These are phyloP conservation scores for Scheffersomyces segobiensis DNA, from an alignment of 1,139 yeast species.

Conservation along the genomic window DNA sequence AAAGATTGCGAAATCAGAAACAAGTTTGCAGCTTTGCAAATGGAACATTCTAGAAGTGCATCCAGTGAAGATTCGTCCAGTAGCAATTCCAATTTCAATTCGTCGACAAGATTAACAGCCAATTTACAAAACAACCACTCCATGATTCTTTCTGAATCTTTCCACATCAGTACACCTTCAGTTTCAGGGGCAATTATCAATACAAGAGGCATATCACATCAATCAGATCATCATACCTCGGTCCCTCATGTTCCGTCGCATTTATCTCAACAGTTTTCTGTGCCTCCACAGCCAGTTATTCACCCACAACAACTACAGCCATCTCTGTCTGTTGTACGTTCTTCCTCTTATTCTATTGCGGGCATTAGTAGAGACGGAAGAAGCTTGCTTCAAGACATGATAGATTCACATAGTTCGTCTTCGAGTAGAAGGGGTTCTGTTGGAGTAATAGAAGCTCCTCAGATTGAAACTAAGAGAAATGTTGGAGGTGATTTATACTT, in stretches of 20 bases:
- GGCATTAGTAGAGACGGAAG: conserved; percentile 33
- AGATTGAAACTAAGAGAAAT: conserved; percentile 50
- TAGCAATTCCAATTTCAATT: conserved; percentile 11
- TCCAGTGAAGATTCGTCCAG: conserved; percentile 37
- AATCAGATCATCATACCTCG: not conserved
- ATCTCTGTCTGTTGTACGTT: conserved; percentile 8
- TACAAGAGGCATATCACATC: not conserved
- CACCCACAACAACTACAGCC: conserved; percentile 3
- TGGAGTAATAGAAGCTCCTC: conserved; percentile 44
- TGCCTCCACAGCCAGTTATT: conserved; percentile 1
- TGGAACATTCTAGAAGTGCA: conserved; percentile 32
- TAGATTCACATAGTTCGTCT: conserved; percentile 28
- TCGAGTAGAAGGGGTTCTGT: conserved; percentile 38
- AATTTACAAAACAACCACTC: conserved; percentile 23
- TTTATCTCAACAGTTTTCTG: conserved; percentile 14
- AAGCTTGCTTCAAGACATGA: conserved; percentile 35
- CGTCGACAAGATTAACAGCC: conserved; percentile 13
- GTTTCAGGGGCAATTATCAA: not conserved
- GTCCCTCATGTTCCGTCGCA: conserved; percentile 19
- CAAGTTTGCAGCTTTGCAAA: conserved; percentile 24
- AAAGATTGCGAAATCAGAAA: conserved; percentile 28
- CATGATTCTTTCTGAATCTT: conserved; percentile 38
- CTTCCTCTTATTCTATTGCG: conserved; percentile 30
- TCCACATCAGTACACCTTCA: conserved; percentile 14
- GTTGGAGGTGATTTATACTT: conserved; percentile 59